Evolutionary conservation across 768 basidiomycete species (phyloP).

Genomic region (Suillus occidentalis): DNA sequence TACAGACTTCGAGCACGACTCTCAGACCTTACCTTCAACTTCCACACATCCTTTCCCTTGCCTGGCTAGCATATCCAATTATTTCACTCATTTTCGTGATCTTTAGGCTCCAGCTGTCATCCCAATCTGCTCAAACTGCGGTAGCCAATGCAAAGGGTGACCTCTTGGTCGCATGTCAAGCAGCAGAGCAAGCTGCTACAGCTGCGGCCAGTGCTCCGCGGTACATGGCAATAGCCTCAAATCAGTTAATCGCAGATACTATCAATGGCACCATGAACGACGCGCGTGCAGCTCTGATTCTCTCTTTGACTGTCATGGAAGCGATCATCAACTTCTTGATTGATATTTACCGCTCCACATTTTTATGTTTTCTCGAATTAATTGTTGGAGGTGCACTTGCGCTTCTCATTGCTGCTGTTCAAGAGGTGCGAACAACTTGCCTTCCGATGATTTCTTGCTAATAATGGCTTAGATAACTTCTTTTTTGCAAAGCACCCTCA

Average conservation of each 20-base stretch:
- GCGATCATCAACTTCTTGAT: slow-evolving; percentile 89
- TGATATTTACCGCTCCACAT: slow-evolving; percentile 88
- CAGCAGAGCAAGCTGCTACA: slow-evolving; percentile 81
- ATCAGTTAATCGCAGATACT: slow-evolving; percentile 73
- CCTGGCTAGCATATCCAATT: slow-evolving; percentile 91
- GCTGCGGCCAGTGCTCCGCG: slow-evolving; percentile 84
- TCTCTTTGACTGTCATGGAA: slow-evolving; percentile 83
- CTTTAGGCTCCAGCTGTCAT: slow-evolving; percentile 76
- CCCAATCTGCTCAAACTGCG: slow-evolving; percentile 64
- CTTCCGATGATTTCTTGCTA: slow-evolving; percentile 8
- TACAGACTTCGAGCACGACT: slow-evolving; percentile 28
- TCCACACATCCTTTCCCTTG: slow-evolving; percentile 78
- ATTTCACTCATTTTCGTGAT: slow-evolving; percentile 86
- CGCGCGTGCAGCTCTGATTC: slow-evolving; percentile 69
- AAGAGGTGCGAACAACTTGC: slow-evolving; percentile 57
- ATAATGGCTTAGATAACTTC: slow-evolving; percentile 57
- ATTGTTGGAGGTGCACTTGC: slow-evolving; percentile 79
- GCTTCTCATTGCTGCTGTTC: slow-evolving; percentile 77
- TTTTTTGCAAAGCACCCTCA: slow-evolving; percentile 61
- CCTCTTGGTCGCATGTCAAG: slow-evolving; percentile 81
- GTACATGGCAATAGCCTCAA: slow-evolving; percentile 84
- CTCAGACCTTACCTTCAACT: slow-evolving; percentile 85
- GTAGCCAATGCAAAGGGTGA: slow-evolving; percentile 70
- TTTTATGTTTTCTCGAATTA: slow-evolving; percentile 92
- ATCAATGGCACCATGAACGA: slow-evolving; percentile 79